These are phyloP conservation scores for Penicillium lividum DNA, from an alignment of 495 filamentous ascomycete species.

Conservation along the genomic window DNA sequence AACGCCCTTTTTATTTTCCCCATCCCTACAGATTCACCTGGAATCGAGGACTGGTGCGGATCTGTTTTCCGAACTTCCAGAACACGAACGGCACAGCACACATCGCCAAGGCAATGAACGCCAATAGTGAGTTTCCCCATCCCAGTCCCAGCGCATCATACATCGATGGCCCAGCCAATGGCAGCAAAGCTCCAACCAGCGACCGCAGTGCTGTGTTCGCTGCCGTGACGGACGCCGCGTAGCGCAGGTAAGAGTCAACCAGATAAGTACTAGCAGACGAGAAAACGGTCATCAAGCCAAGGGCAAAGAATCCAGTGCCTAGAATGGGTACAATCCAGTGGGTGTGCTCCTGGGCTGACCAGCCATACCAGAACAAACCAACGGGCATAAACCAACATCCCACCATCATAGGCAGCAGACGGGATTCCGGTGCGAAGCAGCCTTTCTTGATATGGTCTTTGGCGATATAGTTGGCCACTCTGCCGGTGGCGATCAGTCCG, in stretches of 20 bases:
- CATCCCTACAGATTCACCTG: background rate
- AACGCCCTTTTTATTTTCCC: too few relatives aligned
- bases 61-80: slow-evolving; percentile 37
- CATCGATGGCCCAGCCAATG: slow-evolving; percentile 45
- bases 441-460: slow-evolving; percentile 12
- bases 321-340: slow-evolving; percentile 70
- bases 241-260: slow-evolving; percentile 65
- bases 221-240: slow-evolving; percentile 69
- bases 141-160: slow-evolving; percentile 42
- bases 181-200: slow-evolving; percentile 59
- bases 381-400: slow-evolving; percentile 58
- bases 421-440: slow-evolving; percentile 30
- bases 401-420: slow-evolving; percentile 56
- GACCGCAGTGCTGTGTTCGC: slow-evolving; percentile 56
- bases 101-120: slow-evolving; percentile 42
- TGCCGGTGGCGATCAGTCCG: slow-evolving; percentile 40
- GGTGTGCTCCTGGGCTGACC: slow-evolving; percentile 54
- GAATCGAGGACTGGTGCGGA: slow-evolving; percentile 14
- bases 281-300: slow-evolving; percentile 56
- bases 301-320: slow-evolving; percentile 64
- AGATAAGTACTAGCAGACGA: slow-evolving; percentile 63
- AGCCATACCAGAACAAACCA: slow-evolving; percentile 73
- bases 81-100: slow-evolving; percentile 35
- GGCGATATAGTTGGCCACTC: slow-evolving; percentile 35
- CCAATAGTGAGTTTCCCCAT: slow-evolving; percentile 50